Evolutionary conservation across 441 rosid species (phyloP), one percentile per base, ranked within the genome.

Genomic region (Corymbia calophylla): DNA sequence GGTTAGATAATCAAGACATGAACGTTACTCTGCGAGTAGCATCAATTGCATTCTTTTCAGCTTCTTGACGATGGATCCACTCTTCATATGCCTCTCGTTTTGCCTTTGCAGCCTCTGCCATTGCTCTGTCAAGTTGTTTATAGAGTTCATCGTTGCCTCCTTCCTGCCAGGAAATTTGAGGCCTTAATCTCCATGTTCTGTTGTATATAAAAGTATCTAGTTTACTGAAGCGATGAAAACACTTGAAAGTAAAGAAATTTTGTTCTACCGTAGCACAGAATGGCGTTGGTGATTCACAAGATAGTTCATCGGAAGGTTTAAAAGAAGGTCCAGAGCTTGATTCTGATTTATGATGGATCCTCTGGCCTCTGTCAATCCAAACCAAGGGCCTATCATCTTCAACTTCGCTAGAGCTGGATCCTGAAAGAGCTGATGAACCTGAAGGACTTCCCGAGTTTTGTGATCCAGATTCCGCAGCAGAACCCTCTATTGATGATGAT

Each of bases 81-180:
- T 60, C 89, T 62, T 80, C 64, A 60, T 80, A 87, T 49, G 89
- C 91, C 51, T 58, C 54, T 53, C 86, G 82, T 87, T 86, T 87
- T 35, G 81, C 89, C 60, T 87, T 87, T 54, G 84, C 91, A 81
- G 91, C 87, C 87, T 80, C 89, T 32, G 32, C 53, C 89, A 87
- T 90, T 62, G 68, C 84, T 64, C 64, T 51, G 58, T 87, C 91
- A 48, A 90, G 49, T 23, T 82, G 87, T 48, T 53, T 84, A 29
- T 80, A 90, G 87, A 90, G 84, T 58, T 60, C 84, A 62, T 53
- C 60, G 25, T 81, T 87, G 51, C 19, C 16, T 87, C 73, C 44
- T 18, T 87, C 89, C 87, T 81, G 64, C n/a, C 48, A 62, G 23
- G 49, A 89, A 35, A 73, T 39, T 35, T 39, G 84, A 9, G 29